Base-by-base conservation (phyloP, 2,329 filamentous ascomycete genomes). In the Talaromyces marneffei region DNA sequence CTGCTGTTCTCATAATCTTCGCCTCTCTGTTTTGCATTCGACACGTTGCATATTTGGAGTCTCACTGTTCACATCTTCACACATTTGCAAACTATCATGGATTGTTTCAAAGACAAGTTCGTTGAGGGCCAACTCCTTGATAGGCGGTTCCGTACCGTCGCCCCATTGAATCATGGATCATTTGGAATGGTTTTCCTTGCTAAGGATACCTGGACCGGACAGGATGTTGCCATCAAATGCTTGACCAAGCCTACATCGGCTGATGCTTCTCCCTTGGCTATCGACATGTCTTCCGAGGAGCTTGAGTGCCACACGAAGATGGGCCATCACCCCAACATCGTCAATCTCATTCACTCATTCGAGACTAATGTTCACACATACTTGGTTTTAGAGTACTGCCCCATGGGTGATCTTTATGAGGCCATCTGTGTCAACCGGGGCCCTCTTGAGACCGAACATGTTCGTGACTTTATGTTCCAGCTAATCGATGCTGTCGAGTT, bases 131-230 rank as follows among this genome's bases (percentile, higher is more conserved):
- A 72, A 61, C 69, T 78, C 57, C 63, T 76, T 63, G 74, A 75
- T 66, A 92, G 91, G 75, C 92, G 94, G 68, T 99, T 94, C 77
- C 83, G 90, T 78, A 96, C 92, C 61, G 83, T 97, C 72, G 90
- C 92, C 68, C 92, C 94, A 62, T 89, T 99, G 79, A 99, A 99
- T 75, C 92, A 97, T 83, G 94, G 94, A 69, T 97, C 94, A 60
- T 99, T 97, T 73, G 94, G 94, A 73, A 95, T 97, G 91, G 94
- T 99, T 70, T 97, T 97, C 78, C 87, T 92, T 78, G 94, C 93
- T 63, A 88, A 84, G 74, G 92, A 99, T 75, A 81, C 87, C 66
- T 74, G 82, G 66, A 96, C 90, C 63, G 85, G 87, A 68, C 82
- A 94, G 63, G 84, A 86, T 63, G 94, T 99, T 68, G 94, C 94